These are phyloP conservation scores for Spiraea crenata DNA, from an alignment of 331 rosid species.

Conservation along the genomic window DNA sequence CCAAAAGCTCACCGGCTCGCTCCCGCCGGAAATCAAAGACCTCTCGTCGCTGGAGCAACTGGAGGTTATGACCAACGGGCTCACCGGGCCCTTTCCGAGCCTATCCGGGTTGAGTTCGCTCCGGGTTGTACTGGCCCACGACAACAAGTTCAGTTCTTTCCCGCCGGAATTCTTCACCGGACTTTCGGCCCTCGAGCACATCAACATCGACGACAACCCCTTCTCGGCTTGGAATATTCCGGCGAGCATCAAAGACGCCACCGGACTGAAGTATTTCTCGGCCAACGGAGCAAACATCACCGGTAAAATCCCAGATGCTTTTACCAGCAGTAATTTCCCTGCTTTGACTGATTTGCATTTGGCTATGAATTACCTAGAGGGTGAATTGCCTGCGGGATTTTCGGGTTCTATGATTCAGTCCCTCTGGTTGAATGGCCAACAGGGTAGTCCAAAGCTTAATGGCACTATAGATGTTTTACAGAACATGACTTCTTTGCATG, in stretches of 20 bases:
- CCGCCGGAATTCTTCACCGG: slow-evolving; percentile 59
- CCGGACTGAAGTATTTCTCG: slow-evolving; percentile 32
- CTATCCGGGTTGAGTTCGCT: slow-evolving; percentile 39
- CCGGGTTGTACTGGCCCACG: slow-evolving; percentile 32
- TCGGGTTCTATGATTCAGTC: slow-evolving; percentile 41
- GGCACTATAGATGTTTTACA: slow-evolving; percentile 60
- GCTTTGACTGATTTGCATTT: slow-evolving; percentile 43
- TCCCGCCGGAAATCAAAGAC: slow-evolving; percentile 45
- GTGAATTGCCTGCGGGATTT: slow-evolving; percentile 57
- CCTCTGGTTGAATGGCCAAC: slow-evolving; percentile 60
- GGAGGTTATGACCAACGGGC: slow-evolving; percentile 51
- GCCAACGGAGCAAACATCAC: slow-evolving; percentile 36
- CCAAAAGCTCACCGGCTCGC: slow-evolving; percentile 57
- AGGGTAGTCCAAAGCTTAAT: slow-evolving; percentile 45
- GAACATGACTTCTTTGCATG: slow-evolving; percentile 47
- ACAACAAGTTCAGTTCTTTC: slow-evolving; percentile 48
- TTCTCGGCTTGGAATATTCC: slow-evolving; percentile 61
- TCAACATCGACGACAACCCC: slow-evolving; percentile 42
- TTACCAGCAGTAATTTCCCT: slow-evolving; percentile 41
- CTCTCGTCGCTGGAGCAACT: slow-evolving; percentile 39
- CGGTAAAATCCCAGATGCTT: slow-evolving; percentile 57
- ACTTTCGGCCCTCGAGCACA: slow-evolving; percentile 32
- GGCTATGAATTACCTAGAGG: slow-evolving; percentile 54
- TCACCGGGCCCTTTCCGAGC: slow-evolving; percentile 63
- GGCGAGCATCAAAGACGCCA: slow-evolving; percentile 29